phyloP scores from a whole-genome alignment of 352 stramenopile species.

The Globisporangium orthogonon region DNA sequence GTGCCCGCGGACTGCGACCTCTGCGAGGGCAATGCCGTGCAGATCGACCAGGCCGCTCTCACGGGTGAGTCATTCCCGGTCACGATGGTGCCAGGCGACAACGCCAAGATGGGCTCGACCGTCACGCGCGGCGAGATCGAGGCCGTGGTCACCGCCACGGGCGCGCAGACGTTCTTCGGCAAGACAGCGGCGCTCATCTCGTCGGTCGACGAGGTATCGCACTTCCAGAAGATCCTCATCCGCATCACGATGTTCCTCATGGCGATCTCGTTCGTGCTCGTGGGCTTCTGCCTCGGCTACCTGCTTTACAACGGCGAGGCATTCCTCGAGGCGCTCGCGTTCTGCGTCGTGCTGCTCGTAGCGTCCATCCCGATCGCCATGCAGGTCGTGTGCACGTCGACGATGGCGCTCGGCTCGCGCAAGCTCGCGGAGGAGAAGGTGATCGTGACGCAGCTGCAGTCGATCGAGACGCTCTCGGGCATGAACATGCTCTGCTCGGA shows the following conservation, averaged over 20 bases:
- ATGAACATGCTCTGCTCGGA: slow-evolving; percentile 95
- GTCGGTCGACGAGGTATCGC: slow-evolving; percentile 61
- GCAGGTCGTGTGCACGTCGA: slow-evolving; percentile 91
- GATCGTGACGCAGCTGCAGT: slow-evolving; percentile 88
- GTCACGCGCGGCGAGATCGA: slow-evolving; percentile 90
- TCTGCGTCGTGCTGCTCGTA: slow-evolving; percentile 88
- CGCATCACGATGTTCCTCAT: slow-evolving; percentile 91
- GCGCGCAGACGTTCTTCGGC: slow-evolving; percentile 90
- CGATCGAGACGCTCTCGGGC: slow-evolving; percentile 90
- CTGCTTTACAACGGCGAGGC: slow-evolving; percentile 79
- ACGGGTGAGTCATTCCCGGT: slow-evolving; percentile 95
- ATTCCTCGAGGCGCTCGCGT: slow-evolving; percentile 76
- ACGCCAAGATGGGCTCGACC: slow-evolving; percentile 84
- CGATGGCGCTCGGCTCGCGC: slow-evolving; percentile 88
- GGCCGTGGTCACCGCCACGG: slow-evolving; percentile 87
- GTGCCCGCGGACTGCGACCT: slow-evolving; percentile 91
- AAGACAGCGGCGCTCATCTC: slow-evolving; percentile 78
- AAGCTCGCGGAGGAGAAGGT: slow-evolving; percentile 89
- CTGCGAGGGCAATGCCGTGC: slow-evolving; percentile 74
- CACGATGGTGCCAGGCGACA: slow-evolving; percentile 69
- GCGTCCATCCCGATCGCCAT: slow-evolving; percentile 93
- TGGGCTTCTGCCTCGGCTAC: slow-evolving; percentile 82
- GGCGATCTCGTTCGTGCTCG: slow-evolving; percentile 80
- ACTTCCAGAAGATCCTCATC: slow-evolving; percentile 91
- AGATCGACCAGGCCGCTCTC: slow-evolving; percentile 90